Evolutionary conservation across 177 flowering plant species (phyloP).

Genomic region (Telopea speciosissima): DNA sequence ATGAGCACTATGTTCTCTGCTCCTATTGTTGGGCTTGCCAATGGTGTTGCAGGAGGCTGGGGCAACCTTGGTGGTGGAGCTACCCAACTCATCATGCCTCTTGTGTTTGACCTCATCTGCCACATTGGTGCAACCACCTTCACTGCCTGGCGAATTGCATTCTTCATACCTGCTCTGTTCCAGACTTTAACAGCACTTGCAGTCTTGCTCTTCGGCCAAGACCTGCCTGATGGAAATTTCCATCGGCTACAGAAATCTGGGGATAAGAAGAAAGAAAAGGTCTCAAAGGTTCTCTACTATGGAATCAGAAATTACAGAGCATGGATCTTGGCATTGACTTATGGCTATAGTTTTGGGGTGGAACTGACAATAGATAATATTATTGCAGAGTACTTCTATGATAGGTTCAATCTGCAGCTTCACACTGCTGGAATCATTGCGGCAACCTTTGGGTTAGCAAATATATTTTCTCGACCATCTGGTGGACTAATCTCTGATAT

Average conservation of each 20-base stretch:
- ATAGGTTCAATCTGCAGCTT: slow-evolving; percentile 69
- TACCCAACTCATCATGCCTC: slow-evolving; percentile 89
- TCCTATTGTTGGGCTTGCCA: slow-evolving; percentile 58
- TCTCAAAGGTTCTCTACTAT: slow-evolving; percentile 40
- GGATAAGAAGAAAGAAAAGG: slow-evolving; percentile 49
- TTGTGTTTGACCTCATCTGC: slow-evolving; percentile 45
- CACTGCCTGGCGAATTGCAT: slow-evolving; percentile 86
- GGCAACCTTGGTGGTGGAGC: slow-evolving; percentile 95
- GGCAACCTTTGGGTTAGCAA: slow-evolving; percentile 83
- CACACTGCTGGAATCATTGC: slow-evolving; percentile 87
- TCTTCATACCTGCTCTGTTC: slow-evolving; percentile 76
- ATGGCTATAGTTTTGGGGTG: slow-evolving; percentile 84
- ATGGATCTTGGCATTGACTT: slow-evolving; percentile 36
- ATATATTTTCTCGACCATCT: slow-evolving; percentile 59
- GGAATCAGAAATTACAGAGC: slow-evolving; percentile 43
- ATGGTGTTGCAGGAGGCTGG: slow-evolving; percentile 82
- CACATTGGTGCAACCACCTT: slow-evolving; percentile 43
- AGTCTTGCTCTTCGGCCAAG: slow-evolving; percentile 65
- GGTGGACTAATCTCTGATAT: slow-evolving; percentile 73
- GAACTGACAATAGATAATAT: slow-evolving; percentile 81
- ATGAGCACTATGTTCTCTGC: slow-evolving; percentile 87
- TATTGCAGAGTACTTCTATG: slow-evolving; percentile 80
- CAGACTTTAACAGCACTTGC: slow-evolving; percentile 60
- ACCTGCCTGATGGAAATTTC: slow-evolving; percentile 78
- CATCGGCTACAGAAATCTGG: slow-evolving; percentile 45